phyloP scores from a whole-genome alignment of 148 eudicot species.

The Rhododendron kiyosumense region DNA sequence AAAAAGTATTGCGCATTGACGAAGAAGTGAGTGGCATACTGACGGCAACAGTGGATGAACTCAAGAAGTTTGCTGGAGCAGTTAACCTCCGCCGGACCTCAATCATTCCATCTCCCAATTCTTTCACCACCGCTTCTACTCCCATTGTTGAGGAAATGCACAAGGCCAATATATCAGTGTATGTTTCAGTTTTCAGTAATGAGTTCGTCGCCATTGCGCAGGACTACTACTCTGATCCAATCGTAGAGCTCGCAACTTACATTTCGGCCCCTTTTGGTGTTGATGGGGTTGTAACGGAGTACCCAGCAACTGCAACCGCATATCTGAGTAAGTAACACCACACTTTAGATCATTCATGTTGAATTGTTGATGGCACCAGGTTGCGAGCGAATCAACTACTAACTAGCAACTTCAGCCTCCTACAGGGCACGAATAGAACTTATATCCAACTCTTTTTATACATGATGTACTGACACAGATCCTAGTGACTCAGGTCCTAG shows the following conservation, averaged over 20 bases:
- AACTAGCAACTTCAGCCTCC: background rate
- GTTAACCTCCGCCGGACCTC: conserved; percentile 39
- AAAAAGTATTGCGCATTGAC: conserved; percentile 44
- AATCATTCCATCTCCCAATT: conserved; percentile 21
- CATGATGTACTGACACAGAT: background rate
- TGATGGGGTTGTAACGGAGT: conserved; percentile 77
- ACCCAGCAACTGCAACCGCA: conserved; percentile 66
- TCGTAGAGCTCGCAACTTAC: conserved; percentile 57
- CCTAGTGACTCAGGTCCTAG: background rate
- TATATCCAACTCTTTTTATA: background rate
- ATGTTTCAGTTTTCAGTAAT: conserved; percentile 52
- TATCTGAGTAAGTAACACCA: conserved; percentile 58
- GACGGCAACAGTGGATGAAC: conserved; percentile 41
- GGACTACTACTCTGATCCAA: conserved; percentile 74
- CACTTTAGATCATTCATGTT: background rate
- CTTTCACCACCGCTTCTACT: conserved; percentile 35
- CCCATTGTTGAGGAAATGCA: conserved; percentile 49
- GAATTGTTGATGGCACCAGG: background rate
- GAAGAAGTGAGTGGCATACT: conserved; percentile 44
- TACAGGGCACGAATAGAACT: background rate
- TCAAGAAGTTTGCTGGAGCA: conserved; percentile 77
- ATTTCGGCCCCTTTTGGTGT: conserved; percentile 20
- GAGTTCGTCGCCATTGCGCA: conserved; percentile 49
- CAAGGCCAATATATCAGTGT: conserved; percentile 67
- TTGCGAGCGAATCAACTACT: background rate